Base-by-base conservation (phyloP, 208 protist species). In the Balamuthia mandrillaris region DNA sequence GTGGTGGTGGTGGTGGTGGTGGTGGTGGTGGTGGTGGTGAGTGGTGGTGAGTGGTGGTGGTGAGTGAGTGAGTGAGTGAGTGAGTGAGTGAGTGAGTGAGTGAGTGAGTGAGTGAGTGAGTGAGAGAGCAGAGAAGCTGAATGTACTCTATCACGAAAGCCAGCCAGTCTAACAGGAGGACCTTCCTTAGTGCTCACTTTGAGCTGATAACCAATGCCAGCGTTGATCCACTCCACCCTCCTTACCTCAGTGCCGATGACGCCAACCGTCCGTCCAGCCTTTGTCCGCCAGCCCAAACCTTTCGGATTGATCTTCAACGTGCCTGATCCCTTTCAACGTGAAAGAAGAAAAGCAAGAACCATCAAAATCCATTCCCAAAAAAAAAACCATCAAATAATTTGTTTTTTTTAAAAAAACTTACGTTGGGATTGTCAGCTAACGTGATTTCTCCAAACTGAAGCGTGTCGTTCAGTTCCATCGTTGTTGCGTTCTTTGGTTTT, bases 161-260 rank as follows among this genome's bases (percentile, higher is more conserved):
- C 89, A 60, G 86, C 74, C 78, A 90, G 90, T 74, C 77, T 89
- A 54, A 87, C 16, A 10, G 18, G 21, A 27, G 45, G 41, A 3
- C 87, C 89, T n/a, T 81, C 81, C 72, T 89, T 90, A 16, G 87
- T 56, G 61, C 41, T 37, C 27, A 91, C 39, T 58, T 87, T 77
- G 7, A 89, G 37, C 86, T 87, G 87, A 81, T 83, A 90, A 27
- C 61, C 31, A 35, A 39, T 87, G 39, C 81, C 84, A 1, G 87
- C 51, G 60, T 77, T 75, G 33, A 81, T 82, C 87, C 87, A 90
- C 52, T 37, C 74, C 37, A 52, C 87, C 42, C 56, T 77, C 0
- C 33, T 29, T 12, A 77, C 44, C 33, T 77, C 68, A 7, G 37
- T 56, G 3, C 42, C 68, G 44, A 77, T 77, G 39, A 77, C 56